Evolutionary conservation across 371 early-diverging fungal species (phyloP).

Genomic region (Mucor velutinosus): DNA sequence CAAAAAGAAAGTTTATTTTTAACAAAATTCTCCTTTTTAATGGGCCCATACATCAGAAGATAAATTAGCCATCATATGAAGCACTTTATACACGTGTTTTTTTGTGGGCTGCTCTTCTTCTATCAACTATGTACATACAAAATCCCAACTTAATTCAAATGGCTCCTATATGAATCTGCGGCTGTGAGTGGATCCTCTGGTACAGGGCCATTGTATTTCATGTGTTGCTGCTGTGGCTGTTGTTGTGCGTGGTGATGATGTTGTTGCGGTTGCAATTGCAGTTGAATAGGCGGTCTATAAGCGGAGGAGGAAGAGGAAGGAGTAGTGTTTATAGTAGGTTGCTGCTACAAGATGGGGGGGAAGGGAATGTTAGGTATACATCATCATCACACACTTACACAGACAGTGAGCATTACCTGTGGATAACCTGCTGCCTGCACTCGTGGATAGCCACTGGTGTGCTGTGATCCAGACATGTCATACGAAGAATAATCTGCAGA

Average conservation of each 20-base stretch:
- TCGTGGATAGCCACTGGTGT: constrained; percentile 13
- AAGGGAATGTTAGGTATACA: neutral
- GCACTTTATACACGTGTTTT: neutral
- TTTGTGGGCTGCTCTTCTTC: neutral
- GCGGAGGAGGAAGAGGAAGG: neutral
- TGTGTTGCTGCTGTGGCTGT: constrained; percentile 4
- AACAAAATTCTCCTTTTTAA: neutral
- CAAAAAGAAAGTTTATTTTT: constrained; percentile 5
- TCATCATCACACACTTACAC: neutral
- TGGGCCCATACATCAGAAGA: neutral
- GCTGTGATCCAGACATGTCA: constrained; percentile 13
- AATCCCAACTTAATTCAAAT: constrained; percentile 7
- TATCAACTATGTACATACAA: neutral
- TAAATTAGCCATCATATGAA: neutral
- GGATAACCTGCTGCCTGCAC: constrained; percentile 14
- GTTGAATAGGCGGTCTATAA: neutral
- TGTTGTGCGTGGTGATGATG: constrained; percentile 4
- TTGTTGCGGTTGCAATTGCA: constrained; percentile 1
- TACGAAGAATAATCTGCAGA: constrained; percentile 12
- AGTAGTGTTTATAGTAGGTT: neutral
- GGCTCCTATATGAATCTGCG: constrained; percentile 30
- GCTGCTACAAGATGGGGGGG: neutral
- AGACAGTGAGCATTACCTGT: constrained; percentile 15
- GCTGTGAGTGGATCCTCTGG: constrained; percentile 39
- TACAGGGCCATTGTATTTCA: constrained; percentile 25